A percentile compares a stretch with the other conserved stretches of the same genome.
Evolutionary conservation across 108 stramenopile species (phyloP).

Genomic region (Skeletonema potamos): DNA sequence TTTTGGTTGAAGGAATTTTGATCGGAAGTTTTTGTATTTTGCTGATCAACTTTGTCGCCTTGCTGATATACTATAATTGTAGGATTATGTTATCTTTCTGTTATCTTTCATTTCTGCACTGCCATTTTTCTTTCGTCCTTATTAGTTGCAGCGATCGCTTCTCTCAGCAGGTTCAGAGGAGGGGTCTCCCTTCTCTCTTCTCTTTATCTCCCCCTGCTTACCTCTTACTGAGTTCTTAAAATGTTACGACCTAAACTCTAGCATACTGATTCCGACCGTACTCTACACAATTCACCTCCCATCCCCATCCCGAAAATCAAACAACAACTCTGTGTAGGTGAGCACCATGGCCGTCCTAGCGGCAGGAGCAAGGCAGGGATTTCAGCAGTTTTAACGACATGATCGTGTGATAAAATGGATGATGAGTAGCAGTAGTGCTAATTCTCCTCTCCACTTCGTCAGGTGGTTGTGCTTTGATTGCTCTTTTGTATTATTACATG

Average conservation of each 20-base stretch:
- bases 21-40: constrained; percentile 1
- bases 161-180: too few species aligned
- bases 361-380: background rate
- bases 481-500: background rate
- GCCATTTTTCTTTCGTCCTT: too few species aligned
- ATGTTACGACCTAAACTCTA: too few species aligned
- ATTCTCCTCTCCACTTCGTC: background rate
- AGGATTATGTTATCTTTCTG: background rate
- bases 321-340: constrained; percentile 8
- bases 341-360: constrained; percentile 12
- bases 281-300: background rate
- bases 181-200: too few species aligned
- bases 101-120: background rate
- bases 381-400: background rate
- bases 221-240: background rate
- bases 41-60: background rate
- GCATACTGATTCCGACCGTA: background rate
- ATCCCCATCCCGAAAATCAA: background rate
- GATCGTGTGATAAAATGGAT: background rate
- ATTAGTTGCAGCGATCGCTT: too few species aligned
- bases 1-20: background rate
- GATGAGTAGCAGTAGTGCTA: background rate
- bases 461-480: background rate
- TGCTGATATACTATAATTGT: constrained; percentile 1
- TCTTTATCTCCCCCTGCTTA: too few species aligned